These are phyloP conservation scores for Penicillium brasilianum DNA, from an alignment of 2,329 filamentous ascomycete genomes.

Conservation along the genomic window DNA sequence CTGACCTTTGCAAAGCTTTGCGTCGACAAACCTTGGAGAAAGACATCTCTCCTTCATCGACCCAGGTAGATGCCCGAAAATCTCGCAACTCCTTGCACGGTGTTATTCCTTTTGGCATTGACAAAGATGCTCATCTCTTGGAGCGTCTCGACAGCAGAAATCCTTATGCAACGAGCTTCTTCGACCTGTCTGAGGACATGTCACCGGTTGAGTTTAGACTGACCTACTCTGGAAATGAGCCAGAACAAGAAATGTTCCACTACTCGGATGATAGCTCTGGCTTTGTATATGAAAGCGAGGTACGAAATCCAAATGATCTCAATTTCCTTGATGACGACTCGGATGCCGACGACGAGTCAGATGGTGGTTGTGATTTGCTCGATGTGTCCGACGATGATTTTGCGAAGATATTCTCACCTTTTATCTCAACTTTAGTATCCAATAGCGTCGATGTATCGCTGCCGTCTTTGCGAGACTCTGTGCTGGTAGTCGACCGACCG, in stretches of 20 bases:
- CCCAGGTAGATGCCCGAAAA: slow-evolving; percentile 1
- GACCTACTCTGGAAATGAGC: background rate
- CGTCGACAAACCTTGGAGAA: background rate
- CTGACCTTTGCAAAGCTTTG: background rate
- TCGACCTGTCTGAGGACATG: background rate
- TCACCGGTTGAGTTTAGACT: background rate
- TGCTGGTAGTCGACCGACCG: background rate
- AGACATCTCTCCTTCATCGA: slow-evolving; percentile 3
- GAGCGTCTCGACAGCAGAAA: background rate
- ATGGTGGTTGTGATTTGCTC: background rate
- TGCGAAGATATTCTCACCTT: background rate
- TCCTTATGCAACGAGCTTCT: background rate
- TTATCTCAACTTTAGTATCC: background rate
- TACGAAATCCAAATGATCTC: background rate
- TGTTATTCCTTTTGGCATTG: background rate
- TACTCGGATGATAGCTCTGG: background rate
- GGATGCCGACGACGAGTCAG: background rate
- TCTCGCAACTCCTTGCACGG: slow-evolving; percentile 1
- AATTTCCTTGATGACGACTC: background rate
- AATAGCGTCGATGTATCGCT: background rate
- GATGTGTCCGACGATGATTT: background rate
- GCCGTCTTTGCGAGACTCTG: background rate
- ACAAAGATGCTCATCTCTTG: background rate
- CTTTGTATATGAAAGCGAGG: background rate
- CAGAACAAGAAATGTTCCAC: background rate